Percentiles rank a stretch among this genome's conserved stretches.
Conservation (phyloP, 1,139 yeast species). For the Scheffersomyces quercinus region DNA sequence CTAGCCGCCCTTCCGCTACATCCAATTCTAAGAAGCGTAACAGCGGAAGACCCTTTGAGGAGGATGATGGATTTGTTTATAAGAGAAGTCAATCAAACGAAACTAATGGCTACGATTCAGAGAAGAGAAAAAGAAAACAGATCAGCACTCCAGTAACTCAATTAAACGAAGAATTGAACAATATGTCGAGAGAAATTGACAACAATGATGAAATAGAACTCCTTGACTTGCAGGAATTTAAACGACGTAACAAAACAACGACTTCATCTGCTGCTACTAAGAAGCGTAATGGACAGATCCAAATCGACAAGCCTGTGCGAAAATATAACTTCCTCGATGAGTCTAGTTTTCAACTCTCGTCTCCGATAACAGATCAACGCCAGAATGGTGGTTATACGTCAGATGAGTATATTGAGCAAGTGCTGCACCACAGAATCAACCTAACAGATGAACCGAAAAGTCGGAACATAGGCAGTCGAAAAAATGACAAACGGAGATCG, state of each 20-base stretch:
- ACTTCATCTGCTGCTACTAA: not conserved
- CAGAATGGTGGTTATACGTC: constrained; percentile 6
- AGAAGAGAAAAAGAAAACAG: constrained; percentile 15
- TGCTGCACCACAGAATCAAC: constrained; percentile 27
- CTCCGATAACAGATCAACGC: constrained; percentile 19
- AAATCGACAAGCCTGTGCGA: not conserved
- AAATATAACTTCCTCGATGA: constrained; percentile 13
- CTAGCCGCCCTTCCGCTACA: not conserved
- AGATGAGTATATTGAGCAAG: constrained; percentile 33
- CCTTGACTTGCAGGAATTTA: constrained; percentile 7
- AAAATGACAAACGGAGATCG: constrained; percentile 38
- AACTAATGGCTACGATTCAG: constrained; percentile 11
- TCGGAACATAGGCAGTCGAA: constrained; percentile 1
- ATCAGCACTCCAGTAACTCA: constrained; percentile 29
- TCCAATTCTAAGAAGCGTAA: not conserved
- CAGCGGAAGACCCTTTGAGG: constrained; percentile 27
- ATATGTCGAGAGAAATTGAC: constrained; percentile 8
- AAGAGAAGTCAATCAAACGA: constrained; percentile 29
- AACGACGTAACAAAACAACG: not conserved
- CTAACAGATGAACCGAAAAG: constrained; percentile 33
- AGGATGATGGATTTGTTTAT: constrained; percentile 49
- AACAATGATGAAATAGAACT: constrained; percentile 8
- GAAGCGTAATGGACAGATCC: not conserved
- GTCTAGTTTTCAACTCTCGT: constrained; percentile 21
- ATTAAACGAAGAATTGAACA: constrained; percentile 23